A percentile compares a stretch with the other conserved stretches of the same genome.
Evolutionary conservation across 2,329 filamentous ascomycete species (phyloP).

Genomic region (Cladosporium sp.): DNA sequence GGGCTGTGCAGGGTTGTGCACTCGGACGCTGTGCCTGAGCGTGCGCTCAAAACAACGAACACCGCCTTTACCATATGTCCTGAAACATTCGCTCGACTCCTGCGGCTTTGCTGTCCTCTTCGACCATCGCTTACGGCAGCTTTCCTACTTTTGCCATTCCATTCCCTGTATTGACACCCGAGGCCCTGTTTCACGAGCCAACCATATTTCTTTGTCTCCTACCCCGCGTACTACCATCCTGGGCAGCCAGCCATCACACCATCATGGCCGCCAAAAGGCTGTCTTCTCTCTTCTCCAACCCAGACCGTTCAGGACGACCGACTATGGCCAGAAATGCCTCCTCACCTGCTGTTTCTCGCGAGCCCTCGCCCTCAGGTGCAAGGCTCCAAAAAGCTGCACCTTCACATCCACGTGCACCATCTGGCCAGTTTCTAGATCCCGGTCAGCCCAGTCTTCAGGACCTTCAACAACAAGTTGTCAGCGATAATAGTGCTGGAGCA

Average conservation of each 20-base stretch:
- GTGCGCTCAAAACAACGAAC: not conserved
- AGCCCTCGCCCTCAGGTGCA: not conserved
- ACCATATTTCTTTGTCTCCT: conserved; percentile 4
- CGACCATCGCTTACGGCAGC: not conserved
- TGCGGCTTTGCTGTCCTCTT: not conserved
- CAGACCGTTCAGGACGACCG: conserved; percentile 1
- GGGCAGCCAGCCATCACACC: not conserved
- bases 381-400: conserved; percentile 1
- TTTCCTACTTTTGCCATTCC: not conserved
- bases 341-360: not conserved
- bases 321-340: not conserved
- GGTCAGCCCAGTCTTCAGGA: conserved; percentile 21
- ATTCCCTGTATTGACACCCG: not conserved
- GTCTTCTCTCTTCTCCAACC: conserved; percentile 1
- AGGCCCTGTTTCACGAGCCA: not conserved
- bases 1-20: conserved; percentile 2
- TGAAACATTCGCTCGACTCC: conserved; percentile 1
- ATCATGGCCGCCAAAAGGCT: conserved; percentile 7
- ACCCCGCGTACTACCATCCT: not conserved
- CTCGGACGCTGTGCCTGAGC: not conserved
- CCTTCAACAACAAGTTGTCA: conserved; percentile 18
- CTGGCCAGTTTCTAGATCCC: conserved; percentile 5
- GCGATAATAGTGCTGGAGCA: conserved; percentile 14
- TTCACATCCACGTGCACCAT: conserved; percentile 1
- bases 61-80: not conserved